These are phyloP conservation scores for Anthracocystis setariae DNA, from an alignment of 1,284 basidiomycete genomes.

Conservation along the genomic window DNA sequence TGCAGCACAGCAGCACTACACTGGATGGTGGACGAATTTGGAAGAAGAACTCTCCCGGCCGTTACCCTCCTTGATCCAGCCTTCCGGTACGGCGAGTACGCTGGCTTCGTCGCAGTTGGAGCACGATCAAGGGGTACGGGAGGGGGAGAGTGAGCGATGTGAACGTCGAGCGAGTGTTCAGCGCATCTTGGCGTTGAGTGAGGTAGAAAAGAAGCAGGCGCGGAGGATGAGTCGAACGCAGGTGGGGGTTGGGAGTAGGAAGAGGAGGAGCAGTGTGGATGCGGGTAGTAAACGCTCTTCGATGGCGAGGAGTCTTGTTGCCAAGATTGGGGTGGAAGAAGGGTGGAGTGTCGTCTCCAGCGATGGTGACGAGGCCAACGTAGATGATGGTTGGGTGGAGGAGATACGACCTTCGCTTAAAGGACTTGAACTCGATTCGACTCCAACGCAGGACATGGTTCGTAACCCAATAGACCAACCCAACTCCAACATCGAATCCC, in stretches of 20 bases:
- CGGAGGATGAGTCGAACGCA: neutral
- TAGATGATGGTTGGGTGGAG: slow-evolving; percentile 20
- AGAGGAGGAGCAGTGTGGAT: no score
- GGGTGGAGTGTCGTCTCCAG: slow-evolving; percentile 22
- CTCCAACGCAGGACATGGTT: slow-evolving; percentile 14
- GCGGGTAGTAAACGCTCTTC: slow-evolving; percentile 27
- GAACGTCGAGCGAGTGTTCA: slow-evolving; percentile 31
- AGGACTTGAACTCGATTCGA: no score
- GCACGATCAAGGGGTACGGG: neutral
- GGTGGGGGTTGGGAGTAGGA: no score
- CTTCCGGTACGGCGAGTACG: slow-evolving; percentile 2
- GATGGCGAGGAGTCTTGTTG: slow-evolving; percentile 13
- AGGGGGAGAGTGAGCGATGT: neutral
- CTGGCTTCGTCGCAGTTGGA: slow-evolving; percentile 4
- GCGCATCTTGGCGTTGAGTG: slow-evolving; percentile 25
- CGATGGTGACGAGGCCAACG: slow-evolving; percentile 3
- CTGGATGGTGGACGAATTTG: neutral
- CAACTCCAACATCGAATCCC: no score
- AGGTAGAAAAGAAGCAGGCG: slow-evolving; percentile 14
- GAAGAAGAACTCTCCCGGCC: slow-evolving; percentile 9
- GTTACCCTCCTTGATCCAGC: slow-evolving; percentile 22
- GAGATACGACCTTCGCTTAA: no score
- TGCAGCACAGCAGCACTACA: slow-evolving; percentile 15
- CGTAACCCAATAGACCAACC: slow-evolving; percentile 4
- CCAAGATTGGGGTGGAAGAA: slow-evolving; percentile 7